Evolutionary conservation across 1,284 basidiomycete genomes (phyloP).

Genomic region (Pseudozyma thailandica): DNA sequence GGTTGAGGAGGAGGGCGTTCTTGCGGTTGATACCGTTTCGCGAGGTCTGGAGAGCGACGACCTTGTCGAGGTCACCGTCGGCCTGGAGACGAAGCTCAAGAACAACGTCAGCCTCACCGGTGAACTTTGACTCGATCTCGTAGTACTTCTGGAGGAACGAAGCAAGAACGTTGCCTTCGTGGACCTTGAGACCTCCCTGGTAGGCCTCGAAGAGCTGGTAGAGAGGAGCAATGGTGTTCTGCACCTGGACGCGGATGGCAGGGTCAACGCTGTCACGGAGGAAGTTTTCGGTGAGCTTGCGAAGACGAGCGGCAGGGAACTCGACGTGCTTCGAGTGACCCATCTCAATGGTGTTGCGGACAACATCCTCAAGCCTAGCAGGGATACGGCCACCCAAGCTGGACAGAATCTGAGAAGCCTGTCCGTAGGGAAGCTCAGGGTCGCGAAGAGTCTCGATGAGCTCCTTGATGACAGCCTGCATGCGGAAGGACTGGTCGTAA

Average conservation of each 20-base stretch:
- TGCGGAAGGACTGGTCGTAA: slow-evolving; percentile 63
- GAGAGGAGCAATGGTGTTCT: slow-evolving; percentile 77
- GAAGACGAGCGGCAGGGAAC: slow-evolving; percentile 85
- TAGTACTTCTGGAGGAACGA: slow-evolving; percentile 79
- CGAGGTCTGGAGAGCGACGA: slow-evolving; percentile 86
- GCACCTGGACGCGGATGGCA: slow-evolving; percentile 57
- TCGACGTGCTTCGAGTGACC: slow-evolving; percentile 78
- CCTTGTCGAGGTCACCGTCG: slow-evolving; percentile 91
- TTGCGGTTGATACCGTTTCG: slow-evolving; percentile 96
- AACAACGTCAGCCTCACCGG: slow-evolving; percentile 88
- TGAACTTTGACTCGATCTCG: slow-evolving; percentile 90
- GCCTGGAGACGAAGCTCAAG: slow-evolving; percentile 88
- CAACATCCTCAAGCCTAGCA: slow-evolving; percentile 77
- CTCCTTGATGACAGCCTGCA: slow-evolving; percentile 84
- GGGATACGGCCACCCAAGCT: slow-evolving; percentile 94
- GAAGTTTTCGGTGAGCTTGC: slow-evolving; percentile 85
- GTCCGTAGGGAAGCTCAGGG: slow-evolving; percentile 88
- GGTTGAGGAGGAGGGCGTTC: slow-evolving; percentile 83
- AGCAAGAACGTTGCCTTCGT: slow-evolving; percentile 83
- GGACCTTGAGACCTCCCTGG: slow-evolving; percentile 82
- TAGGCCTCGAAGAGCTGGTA: slow-evolving; percentile 85
- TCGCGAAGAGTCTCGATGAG: slow-evolving; percentile 81
- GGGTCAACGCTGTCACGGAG: slow-evolving; percentile 78
- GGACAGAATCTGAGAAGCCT: slow-evolving; percentile 84
- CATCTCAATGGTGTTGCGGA: slow-evolving; percentile 82